Conservation (phyloP, 2,329 filamentous ascomycete genomes). For the Microsporum canis region DNA sequence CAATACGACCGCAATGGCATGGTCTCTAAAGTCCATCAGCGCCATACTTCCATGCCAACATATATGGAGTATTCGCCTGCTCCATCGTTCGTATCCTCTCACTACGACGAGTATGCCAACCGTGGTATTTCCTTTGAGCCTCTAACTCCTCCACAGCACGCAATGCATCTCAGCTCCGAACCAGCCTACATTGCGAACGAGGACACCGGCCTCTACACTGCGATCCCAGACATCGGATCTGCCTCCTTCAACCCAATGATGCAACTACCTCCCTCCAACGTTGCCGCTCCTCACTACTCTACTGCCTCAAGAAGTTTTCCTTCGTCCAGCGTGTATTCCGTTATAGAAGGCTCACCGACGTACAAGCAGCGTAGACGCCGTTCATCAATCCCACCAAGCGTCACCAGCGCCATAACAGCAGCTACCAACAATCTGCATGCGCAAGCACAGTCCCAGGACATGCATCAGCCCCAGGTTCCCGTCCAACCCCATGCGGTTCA, state of each 20-base stretch:
- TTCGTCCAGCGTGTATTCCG: conserved; percentile 76
- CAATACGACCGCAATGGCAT: conserved; percentile 91
- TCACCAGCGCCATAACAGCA: conserved; percentile 57
- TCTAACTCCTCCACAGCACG: conserved; percentile 87
- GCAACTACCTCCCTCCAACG: conserved; percentile 74
- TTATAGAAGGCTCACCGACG: conserved; percentile 94
- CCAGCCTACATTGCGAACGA: conserved; percentile 97
- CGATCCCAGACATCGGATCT: conserved; percentile 74
- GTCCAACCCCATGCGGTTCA: conserved; percentile 50
- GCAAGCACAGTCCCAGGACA: conserved; percentile 27
- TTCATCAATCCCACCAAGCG: conserved; percentile 77
- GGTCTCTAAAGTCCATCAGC: conserved; percentile 70
- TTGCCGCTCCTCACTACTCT: conserved; percentile 68
- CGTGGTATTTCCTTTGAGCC: conserved; percentile 94
- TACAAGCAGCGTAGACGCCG: conserved; percentile 95
- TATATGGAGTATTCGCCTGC: conserved; percentile 98
- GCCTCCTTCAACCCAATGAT: conserved; percentile 76
- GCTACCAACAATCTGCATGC: conserved; percentile 34
- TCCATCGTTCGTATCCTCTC: conserved; percentile 95
- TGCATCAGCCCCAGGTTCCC: conserved; percentile 24
- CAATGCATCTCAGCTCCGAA: conserved; percentile 67
- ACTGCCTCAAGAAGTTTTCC: conserved; percentile 57
- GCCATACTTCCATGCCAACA: conserved; percentile 95
- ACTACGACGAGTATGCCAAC: conserved; percentile 96
- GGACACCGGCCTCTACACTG: conserved; percentile 90